These are phyloP conservation scores for Lepraria neglecta DNA, from an alignment of 495 filamentous ascomycete genomes.

Conservation along the genomic window DNA sequence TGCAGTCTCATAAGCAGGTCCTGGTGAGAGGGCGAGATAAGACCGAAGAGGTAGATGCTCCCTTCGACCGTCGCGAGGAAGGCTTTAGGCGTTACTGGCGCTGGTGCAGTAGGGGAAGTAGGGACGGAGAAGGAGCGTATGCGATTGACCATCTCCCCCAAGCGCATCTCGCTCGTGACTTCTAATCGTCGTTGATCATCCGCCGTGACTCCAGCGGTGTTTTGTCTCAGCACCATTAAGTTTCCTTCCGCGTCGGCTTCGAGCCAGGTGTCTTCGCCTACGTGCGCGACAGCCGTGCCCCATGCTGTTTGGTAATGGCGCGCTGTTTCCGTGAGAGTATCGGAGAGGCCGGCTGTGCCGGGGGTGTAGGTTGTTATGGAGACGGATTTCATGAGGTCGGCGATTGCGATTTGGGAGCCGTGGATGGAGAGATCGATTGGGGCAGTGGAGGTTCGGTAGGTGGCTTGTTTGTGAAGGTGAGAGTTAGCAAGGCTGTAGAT, in stretches of 20 bases:
- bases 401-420: slow-evolving; percentile 61
- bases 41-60: slow-evolving; percentile 80
- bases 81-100: slow-evolving; percentile 70
- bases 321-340: slow-evolving; percentile 62
- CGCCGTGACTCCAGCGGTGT: slow-evolving; percentile 61
- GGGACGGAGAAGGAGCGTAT: slow-evolving; percentile 56
- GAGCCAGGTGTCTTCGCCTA: slow-evolving; percentile 69
- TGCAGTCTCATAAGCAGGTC: slow-evolving; percentile 84
- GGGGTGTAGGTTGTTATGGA: slow-evolving; percentile 63
- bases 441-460: slow-evolving; percentile 74
- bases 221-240: slow-evolving; percentile 66
- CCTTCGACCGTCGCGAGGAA: slow-evolving; percentile 93
- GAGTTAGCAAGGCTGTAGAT: slow-evolving; percentile 49
- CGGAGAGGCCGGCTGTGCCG: slow-evolving; percentile 38
- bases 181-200: slow-evolving; percentile 68
- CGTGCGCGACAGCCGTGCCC: slow-evolving; percentile 67
- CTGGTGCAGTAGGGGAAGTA: slow-evolving; percentile 46
- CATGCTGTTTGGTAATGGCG: slow-evolving; percentile 76
- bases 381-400: slow-evolving; percentile 90
- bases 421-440: slow-evolving; percentile 73
- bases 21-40: slow-evolving; percentile 61
- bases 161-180: slow-evolving; percentile 67
- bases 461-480: slow-evolving; percentile 58
- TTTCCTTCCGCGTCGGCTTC: slow-evolving; percentile 84
- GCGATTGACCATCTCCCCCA: slow-evolving; percentile 89